Evolutionary conservation across 2,329 filamentous ascomycete genomes (phyloP).

Genomic region (Cordyceps javanica): DNA sequence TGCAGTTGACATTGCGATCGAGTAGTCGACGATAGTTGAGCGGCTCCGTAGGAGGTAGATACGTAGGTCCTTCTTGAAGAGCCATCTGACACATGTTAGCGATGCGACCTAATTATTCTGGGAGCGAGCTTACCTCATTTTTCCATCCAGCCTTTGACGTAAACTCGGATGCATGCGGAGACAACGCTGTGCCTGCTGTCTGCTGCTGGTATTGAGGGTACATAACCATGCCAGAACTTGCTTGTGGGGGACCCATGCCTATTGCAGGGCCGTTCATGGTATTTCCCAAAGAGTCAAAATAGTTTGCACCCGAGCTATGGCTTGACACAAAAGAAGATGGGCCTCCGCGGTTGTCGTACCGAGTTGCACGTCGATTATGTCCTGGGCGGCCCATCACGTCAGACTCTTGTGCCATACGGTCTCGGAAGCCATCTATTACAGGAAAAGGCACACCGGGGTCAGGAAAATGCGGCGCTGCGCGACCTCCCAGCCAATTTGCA

Average conservation of each 20-base stretch:
- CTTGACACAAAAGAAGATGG: conserved; percentile 26
- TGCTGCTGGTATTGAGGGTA: conserved; percentile 48
- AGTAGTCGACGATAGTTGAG: conserved; percentile 93
- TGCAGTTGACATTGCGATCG: conserved; percentile 92
- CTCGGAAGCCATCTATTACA: conserved; percentile 37
- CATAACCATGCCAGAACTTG: conserved; percentile 35
- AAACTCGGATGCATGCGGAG: conserved; percentile 69
- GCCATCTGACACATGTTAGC: conserved; percentile 33
- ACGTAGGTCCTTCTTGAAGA: conserved; percentile 61
- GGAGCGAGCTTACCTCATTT: conserved; percentile 38
- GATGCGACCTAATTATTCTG: background rate
- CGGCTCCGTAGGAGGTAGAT: conserved; percentile 80
- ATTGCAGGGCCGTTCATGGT: conserved; percentile 29
- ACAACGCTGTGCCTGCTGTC: conserved; percentile 59
- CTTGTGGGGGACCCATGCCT: conserved; percentile 28
- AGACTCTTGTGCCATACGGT: conserved; percentile 42
- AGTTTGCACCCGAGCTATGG: conserved; percentile 29
- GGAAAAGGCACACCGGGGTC: conserved; percentile 33
- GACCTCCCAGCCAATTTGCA: conserved; percentile 40
- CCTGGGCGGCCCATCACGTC: conserved; percentile 40
- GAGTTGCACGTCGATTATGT: conserved; percentile 38
- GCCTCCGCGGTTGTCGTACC: conserved; percentile 40
- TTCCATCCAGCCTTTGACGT: conserved; percentile 54
- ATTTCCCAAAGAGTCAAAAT: conserved; percentile 31
- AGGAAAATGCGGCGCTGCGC: conserved; percentile 32